phyloP scores from a whole-genome alignment of 208 protist species.

The Phytomonas francai region DNA sequence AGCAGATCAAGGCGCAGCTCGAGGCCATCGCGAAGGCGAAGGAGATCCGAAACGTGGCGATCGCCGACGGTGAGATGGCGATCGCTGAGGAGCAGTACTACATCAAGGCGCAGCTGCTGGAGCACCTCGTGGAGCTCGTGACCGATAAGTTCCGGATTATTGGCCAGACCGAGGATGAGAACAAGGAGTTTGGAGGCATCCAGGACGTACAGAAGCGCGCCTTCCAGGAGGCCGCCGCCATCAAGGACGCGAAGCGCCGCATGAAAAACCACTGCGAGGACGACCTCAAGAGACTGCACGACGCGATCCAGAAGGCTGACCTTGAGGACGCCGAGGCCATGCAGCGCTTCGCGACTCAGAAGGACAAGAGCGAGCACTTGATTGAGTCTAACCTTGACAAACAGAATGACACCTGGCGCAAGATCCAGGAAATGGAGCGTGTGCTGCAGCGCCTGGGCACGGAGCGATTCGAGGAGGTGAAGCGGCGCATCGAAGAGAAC shows the following conservation, averaged over 20 bases:
- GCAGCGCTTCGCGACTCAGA: conserved; percentile 57
- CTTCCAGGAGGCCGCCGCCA: conserved; percentile 52
- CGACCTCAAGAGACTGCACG: conserved; percentile 67
- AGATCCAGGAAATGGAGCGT: conserved; percentile 75
- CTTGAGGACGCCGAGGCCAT: conserved; percentile 69
- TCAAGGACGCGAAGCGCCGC: conserved; percentile 74
- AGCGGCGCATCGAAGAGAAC: conserved; percentile 77
- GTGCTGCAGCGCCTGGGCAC: conserved; percentile 65
- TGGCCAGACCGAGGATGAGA: conserved; percentile 68
- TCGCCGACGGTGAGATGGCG: conserved; percentile 78
- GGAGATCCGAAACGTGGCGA: conserved; percentile 72
- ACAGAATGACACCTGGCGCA: conserved; percentile 70
- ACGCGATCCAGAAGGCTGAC: conserved; percentile 72
- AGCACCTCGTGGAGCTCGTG: conserved; percentile 65
- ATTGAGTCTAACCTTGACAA: conserved; percentile 57
- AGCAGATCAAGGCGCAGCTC: conserved; percentile 69
- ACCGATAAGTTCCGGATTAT: conserved; percentile 75
- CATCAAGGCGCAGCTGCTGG: conserved; percentile 76
- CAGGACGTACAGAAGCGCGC: conserved; percentile 76
- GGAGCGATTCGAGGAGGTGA: conserved; percentile 79
- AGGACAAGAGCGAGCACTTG: conserved; percentile 65
- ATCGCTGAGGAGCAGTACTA: conserved; percentile 80
- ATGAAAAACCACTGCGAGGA: conserved; percentile 67
- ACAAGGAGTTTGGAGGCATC: conserved; percentile 62
- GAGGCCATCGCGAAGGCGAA: conserved; percentile 66